Percentiles rank a stretch among this genome's conserved stretches.
These are phyloP conservation scores for Tricholomella constricta DNA, from an alignment of 768 basidiomycete species.

Conservation along the genomic window DNA sequence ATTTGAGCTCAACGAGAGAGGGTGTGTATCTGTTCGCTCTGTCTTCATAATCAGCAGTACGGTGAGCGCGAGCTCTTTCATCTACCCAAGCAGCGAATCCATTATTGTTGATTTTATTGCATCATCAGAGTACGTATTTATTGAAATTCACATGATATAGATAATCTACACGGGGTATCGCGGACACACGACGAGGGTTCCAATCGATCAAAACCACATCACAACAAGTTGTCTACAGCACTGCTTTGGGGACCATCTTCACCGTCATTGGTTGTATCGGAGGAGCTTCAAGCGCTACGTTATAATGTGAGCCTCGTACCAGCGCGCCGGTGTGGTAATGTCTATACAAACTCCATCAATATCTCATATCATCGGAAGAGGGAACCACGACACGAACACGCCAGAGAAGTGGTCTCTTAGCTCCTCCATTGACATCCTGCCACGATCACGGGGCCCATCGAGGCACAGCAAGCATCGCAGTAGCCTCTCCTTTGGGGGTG, in stretches of 20 bases:
- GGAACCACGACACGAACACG: background rate
- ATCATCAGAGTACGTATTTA: too few species aligned
- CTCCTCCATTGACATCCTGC: conserved; percentile 20
- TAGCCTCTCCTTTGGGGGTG: conserved; percentile 8
- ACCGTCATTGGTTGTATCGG: conserved; percentile 2
- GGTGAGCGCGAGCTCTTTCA: too few species aligned
- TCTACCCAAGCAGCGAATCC: too few species aligned
- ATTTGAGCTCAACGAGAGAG: too few species aligned
- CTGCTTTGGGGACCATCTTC: conserved; percentile 7
- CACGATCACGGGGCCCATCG: conserved; percentile 22
- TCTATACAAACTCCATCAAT: background rate
- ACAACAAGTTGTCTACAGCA: background rate
- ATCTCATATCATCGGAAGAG: background rate
- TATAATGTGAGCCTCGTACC: conserved; percentile 6
- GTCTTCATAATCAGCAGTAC: too few species aligned
- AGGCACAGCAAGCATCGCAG: conserved; percentile 33
- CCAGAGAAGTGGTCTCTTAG: conserved; percentile 15
- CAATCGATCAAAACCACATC: too few species aligned
- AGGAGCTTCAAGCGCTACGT: conserved; percentile 8
- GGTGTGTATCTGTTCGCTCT: too few species aligned
- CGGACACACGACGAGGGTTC: too few species aligned
- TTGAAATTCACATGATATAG: too few species aligned
- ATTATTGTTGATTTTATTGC: too few species aligned
- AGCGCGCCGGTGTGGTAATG: background rate
- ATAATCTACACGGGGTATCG: too few species aligned